A percentile compares a stretch with the other conserved stretches of the same genome.
phyloP scores from a whole-genome alignment of 2,329 filamentous ascomycete species.

The Xylariaceae sp. region DNA sequence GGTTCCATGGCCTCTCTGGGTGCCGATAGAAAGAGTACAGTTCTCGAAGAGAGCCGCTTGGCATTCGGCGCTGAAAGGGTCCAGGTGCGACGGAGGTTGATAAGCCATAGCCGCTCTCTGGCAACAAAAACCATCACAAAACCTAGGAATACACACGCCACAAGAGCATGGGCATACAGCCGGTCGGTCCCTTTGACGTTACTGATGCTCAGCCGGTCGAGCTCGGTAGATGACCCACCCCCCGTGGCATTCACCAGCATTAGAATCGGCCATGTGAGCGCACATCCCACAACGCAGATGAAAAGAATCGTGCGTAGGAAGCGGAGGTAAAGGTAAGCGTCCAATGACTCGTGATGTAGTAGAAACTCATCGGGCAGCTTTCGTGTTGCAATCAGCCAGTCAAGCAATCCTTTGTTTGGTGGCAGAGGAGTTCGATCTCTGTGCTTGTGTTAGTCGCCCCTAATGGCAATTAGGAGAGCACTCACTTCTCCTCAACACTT shows the following conservation, averaged over 20 bases:
- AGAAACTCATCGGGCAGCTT: conserved; percentile 68
- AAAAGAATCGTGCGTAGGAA: conserved; percentile 72
- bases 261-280: conserved; percentile 80
- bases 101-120: conserved; percentile 85
- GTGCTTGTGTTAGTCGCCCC: conserved; percentile 8
- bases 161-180: conserved; percentile 74
- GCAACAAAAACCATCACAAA: conserved; percentile 89
- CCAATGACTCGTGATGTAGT: conserved; percentile 80
- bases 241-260: conserved; percentile 82
- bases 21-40: conserved; percentile 87
- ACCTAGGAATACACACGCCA: conserved; percentile 77
- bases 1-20: conserved; percentile 72
- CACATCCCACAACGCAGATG: conserved; percentile 74
- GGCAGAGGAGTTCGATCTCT: conserved; percentile 29
- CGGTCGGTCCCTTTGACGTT: conserved; percentile 55
- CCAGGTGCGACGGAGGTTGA: conserved; percentile 91
- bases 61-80: conserved; percentile 79
- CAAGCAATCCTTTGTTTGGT: conserved; percentile 21
- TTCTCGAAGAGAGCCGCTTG: conserved; percentile 80
- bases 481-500: conserved; percentile 29
- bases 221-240: conserved; percentile 56
- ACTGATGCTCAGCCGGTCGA: conserved; percentile 56
- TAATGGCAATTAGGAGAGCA: not conserved
- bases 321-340: conserved; percentile 82
- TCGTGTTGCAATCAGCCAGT: conserved; percentile 28